These are phyloP conservation scores for Cercospora sp. DNA, from an alignment of 2,329 filamentous ascomycete species.

Conservation along the genomic window DNA sequence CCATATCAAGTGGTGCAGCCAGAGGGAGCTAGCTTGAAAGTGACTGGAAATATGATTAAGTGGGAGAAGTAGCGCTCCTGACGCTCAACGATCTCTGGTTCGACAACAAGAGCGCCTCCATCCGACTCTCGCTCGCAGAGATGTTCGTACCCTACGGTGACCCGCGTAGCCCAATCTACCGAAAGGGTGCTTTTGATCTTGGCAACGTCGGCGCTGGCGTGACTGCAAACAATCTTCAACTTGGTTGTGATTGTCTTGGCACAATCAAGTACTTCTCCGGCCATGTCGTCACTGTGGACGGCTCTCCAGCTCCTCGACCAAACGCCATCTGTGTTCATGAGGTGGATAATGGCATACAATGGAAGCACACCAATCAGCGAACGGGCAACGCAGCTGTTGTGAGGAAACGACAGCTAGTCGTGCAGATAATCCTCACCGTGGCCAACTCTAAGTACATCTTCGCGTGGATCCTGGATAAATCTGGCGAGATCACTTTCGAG, in stretches of 20 bases:
- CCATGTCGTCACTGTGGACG: slow-evolving; percentile 42
- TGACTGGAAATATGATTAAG: slow-evolving; percentile 52
- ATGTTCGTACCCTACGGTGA: slow-evolving; percentile 66
- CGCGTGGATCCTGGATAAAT: slow-evolving; percentile 66
- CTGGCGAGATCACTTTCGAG: slow-evolving; percentile 66
- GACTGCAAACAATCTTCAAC: slow-evolving; percentile 67
- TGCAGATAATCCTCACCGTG: slow-evolving; percentile 64
- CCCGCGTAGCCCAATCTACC: slow-evolving; percentile 66
- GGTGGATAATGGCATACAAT: slow-evolving; percentile 67
- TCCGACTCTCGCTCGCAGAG: slow-evolving; percentile 65
- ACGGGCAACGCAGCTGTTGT: slow-evolving; percentile 62
- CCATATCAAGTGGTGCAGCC: slow-evolving; percentile 72
- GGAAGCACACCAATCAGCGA: slow-evolving; percentile 70
- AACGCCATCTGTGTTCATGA: slow-evolving; percentile 71
- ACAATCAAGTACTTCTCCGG: slow-evolving; percentile 67
- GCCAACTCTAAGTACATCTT: slow-evolving; percentile 72
- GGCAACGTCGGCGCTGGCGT: slow-evolving; percentile 66
- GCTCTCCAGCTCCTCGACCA: slow-evolving; percentile 58
- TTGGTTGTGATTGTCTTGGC: slow-evolving; percentile 70
- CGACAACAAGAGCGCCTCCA: slow-evolving; percentile 61
- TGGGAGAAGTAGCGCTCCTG: slow-evolving; percentile 69
- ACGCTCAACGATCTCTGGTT: slow-evolving; percentile 59
- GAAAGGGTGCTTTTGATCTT: slow-evolving; percentile 69
- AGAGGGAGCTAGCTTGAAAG: slow-evolving; percentile 65
- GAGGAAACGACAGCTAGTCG: slow-evolving; percentile 60